A percentile compares a stretch with the other conserved stretches of the same genome.
These are phyloP conservation scores for Dipodascus geniculatus DNA, from an alignment of 805 yeast species.

Conservation along the genomic window DNA sequence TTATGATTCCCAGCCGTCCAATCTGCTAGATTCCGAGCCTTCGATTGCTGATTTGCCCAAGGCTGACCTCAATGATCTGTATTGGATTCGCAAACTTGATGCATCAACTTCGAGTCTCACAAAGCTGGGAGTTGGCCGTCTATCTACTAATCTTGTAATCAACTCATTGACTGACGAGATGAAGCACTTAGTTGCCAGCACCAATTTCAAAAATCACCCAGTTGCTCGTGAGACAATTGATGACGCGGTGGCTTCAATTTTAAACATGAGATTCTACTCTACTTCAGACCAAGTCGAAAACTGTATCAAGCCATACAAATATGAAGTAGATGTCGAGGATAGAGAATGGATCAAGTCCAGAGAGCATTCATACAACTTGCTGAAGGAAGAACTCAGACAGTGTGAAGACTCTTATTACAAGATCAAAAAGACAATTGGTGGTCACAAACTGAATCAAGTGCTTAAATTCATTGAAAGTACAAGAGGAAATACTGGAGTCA, in stretches of 20 bases:
- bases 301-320: constrained; percentile 94
- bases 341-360: constrained; percentile 82
- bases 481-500: constrained; percentile 9
- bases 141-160: constrained; percentile 73
- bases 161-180: constrained; percentile 71
- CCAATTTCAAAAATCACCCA: constrained; percentile 78
- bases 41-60: constrained; percentile 43
- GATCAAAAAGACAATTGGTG: constrained; percentile 65
- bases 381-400: constrained; percentile 78
- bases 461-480: constrained; percentile 44
- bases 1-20: background rate
- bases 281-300: constrained; percentile 98
- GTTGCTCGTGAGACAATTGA: constrained; percentile 67
- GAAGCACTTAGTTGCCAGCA: constrained; percentile 55
- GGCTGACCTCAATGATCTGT: constrained; percentile 53
- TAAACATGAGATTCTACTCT: constrained; percentile 67
- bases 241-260: constrained; percentile 74
- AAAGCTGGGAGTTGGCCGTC: constrained; percentile 86
- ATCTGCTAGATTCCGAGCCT: constrained; percentile 29
- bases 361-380: constrained; percentile 59
- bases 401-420: constrained; percentile 52
- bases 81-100: constrained; percentile 84
- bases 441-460: constrained; percentile 72
- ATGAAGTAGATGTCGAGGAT: constrained; percentile 92
- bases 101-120: constrained; percentile 74